Evolutionary conservation across 257 asterid genomes (phyloP).

Genomic region (Nicotiana tomentosiformis): DNA sequence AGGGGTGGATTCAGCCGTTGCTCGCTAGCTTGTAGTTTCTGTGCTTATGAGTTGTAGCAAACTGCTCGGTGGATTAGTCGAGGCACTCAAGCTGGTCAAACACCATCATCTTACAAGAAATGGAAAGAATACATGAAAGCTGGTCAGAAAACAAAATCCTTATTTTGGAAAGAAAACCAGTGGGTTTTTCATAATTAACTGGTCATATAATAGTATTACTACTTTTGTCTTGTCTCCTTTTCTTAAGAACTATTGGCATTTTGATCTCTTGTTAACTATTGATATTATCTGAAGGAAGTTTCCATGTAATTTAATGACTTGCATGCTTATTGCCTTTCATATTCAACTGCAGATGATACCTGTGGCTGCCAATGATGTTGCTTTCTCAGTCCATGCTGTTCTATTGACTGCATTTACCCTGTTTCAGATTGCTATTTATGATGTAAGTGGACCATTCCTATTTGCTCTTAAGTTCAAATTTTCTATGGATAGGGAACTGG

Average conservation of each 20-base stretch:
- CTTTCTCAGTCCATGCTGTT: conserved; percentile 91
- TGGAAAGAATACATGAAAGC: neutral
- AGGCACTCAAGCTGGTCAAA: neutral
- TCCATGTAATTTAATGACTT: neutral
- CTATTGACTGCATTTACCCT: conserved; percentile 67
- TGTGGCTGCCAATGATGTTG: conserved; percentile 95
- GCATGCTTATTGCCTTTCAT: neutral
- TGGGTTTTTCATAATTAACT: neutral
- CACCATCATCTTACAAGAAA: neutral
- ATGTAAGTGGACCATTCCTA: conserved; percentile 31
- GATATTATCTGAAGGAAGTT: neutral
- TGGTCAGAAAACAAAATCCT: neutral
- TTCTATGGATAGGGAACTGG: neutral
- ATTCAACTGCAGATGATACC: conserved; percentile 76
- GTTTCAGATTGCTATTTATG: conserved; percentile 70
- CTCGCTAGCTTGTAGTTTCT: neutral
- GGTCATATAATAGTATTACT: neutral
- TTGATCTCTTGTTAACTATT: neutral
- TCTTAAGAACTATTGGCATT: neutral
- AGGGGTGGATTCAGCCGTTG: too few relatives aligned
- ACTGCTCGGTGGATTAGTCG: neutral
- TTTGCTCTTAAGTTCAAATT: neutral
- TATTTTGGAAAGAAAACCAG: neutral
- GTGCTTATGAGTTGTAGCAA: neutral
- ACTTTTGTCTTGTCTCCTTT: neutral